Evolutionary conservation across 2,329 filamentous ascomycete species (phyloP).

Genomic region (Tolypocladium capitatum): DNA sequence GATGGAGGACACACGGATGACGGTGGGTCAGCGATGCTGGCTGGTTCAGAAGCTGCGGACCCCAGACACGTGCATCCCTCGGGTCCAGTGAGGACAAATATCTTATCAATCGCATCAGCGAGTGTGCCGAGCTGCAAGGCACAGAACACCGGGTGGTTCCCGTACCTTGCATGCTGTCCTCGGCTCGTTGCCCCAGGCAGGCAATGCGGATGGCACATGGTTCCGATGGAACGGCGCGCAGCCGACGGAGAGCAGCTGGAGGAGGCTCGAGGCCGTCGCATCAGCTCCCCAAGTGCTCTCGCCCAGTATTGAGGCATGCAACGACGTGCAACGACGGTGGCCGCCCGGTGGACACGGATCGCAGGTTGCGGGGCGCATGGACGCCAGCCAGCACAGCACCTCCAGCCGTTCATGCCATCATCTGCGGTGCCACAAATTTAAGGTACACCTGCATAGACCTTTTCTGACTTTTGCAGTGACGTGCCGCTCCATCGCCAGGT

Average conservation of each 20-base stretch:
- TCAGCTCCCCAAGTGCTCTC: neutral
- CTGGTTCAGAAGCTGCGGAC: neutral
- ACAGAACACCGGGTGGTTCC: neutral
- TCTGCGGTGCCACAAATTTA: neutral
- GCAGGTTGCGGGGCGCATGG: neutral
- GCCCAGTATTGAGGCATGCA: neutral
- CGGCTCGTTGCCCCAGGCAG: neutral
- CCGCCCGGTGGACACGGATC: neutral
- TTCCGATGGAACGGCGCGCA: neutral
- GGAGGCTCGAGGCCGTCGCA: neutral
- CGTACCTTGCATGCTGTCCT: neutral
- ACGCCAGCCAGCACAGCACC: neutral
- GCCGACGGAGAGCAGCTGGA: neutral
- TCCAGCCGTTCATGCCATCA: neutral
- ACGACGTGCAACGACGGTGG: neutral
- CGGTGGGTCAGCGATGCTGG: neutral
- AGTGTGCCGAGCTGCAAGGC: neutral
- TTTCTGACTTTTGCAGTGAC: neutral
- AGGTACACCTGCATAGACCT: neutral
- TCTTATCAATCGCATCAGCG: slow-evolving; percentile 1
- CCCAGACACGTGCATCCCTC: neutral
- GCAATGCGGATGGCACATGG: neutral
- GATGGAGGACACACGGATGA: neutral
- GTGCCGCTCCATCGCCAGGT: neutral
- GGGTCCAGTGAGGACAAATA: neutral